Percentiles rank a stretch among this genome's conserved stretches.
Evolutionary conservation across 2,329 filamentous ascomycete species (phyloP).

Genomic region (Albifimbria verrucaria): DNA sequence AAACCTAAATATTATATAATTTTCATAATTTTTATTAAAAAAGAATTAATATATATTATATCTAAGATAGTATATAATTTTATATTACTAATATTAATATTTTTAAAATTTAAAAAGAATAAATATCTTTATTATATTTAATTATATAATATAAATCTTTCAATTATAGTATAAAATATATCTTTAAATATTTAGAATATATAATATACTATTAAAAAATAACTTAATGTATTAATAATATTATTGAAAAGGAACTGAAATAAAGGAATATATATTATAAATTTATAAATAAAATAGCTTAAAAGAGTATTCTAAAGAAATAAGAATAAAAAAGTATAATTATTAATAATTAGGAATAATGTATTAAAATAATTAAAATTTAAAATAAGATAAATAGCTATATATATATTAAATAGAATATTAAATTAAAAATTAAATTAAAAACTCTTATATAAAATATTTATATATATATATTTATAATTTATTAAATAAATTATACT

Average conservation of each 20-base stretch:
- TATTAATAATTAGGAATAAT: not conserved
- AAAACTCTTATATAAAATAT: not conserved
- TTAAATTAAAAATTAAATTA: not conserved
- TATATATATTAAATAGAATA: not conserved
- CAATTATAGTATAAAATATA: not conserved
- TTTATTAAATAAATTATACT: conserved; percentile 1
- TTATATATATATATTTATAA: conserved; percentile 2
- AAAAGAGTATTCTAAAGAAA: conserved; percentile 1
- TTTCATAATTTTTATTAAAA: not conserved
- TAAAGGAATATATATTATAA: not conserved
- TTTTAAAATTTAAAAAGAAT: not conserved
- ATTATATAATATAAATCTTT: not conserved
- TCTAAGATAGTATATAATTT: not conserved
- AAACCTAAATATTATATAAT: not conserved
- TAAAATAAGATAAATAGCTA: not conserved
- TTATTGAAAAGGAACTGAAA: not conserved
- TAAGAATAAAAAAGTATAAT: conserved; percentile 2
- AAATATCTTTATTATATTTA: not conserved
- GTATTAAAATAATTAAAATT: not conserved
- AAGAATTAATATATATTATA: not conserved
- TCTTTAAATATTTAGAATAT: not conserved
- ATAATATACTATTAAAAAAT: not conserved
- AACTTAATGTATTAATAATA: not conserved
- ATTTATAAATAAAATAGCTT: conserved; percentile 1
- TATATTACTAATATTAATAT: not conserved